Evolutionary conservation across 345 rosid species (phyloP).

Genomic region (Geranium brycei): DNA sequence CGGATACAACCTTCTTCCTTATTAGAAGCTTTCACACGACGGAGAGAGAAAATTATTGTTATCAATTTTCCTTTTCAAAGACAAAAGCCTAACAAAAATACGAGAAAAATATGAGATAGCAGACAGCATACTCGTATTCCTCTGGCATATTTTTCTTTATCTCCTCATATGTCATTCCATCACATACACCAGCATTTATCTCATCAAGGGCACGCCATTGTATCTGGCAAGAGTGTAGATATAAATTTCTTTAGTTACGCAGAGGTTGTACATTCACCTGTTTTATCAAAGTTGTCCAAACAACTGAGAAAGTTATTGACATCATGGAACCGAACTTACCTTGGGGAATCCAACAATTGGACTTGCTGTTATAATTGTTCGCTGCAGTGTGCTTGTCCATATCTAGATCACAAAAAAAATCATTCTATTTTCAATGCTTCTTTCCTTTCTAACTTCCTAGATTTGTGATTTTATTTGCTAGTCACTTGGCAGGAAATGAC

Average conservation of each 20-base stretch:
- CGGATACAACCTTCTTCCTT: background rate
- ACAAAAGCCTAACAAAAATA: background rate
- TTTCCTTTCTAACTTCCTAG: background rate
- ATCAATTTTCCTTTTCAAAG: no score
- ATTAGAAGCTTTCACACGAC: background rate
- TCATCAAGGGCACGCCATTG: slow-evolving; percentile 99
- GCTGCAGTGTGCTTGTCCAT: slow-evolving; percentile 98
- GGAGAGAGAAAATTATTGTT: background rate
- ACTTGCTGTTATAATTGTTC: slow-evolving; percentile 75
- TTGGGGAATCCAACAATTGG: slow-evolving; percentile 88
- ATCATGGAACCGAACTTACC: slow-evolving; percentile 26
- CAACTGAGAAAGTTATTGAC: slow-evolving; percentile 2
- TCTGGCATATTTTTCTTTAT: slow-evolving; percentile 89
- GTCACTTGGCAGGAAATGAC: no score
- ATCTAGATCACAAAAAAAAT: slow-evolving; percentile 32
- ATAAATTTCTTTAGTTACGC: background rate
- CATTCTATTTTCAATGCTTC: background rate
- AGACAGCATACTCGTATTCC: slow-evolving; percentile 75
- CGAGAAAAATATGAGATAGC: background rate
- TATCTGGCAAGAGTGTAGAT: slow-evolving; percentile 36
- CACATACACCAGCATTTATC: slow-evolving; percentile 97
- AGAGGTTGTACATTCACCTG: no score
- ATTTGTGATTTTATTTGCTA: no score
- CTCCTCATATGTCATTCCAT: slow-evolving; percentile 98
- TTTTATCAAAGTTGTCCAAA: background rate